Base-by-base conservation (phyloP, 2,329 filamentous ascomycete species). In the Sclerotinia minor region DNA sequence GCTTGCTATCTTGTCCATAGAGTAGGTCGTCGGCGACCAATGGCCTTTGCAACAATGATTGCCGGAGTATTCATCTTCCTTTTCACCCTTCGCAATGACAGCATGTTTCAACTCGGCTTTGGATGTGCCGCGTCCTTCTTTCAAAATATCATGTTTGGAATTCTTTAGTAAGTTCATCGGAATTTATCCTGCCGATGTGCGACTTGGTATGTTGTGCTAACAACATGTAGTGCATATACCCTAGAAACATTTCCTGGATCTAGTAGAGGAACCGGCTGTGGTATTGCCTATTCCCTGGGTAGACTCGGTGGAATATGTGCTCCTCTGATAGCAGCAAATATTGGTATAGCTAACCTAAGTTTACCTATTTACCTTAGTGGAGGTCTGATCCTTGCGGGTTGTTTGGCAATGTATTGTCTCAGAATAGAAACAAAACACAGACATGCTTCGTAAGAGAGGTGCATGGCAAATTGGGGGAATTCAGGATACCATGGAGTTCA, bases 61-160 rank as follows among this genome's bases (percentile, higher is more conserved):
- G 90, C 87, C 1, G 89, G 89, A 67, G 80, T 92, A 68, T 91
- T 90, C 78, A 81, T 92, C 68, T 91, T 90, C 78, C 77, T 90
- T 59, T 92, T 88, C 72, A 86, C 74, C 21, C 82, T 87, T 68
- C 87, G 87, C 65, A 83, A 81, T 6, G 83, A 85, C 58, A 81
- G 86, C 1, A 77, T 79, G 50, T 80, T 81, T 69, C 87, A 91
- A 79, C 83, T 92, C 50, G 82, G 83, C 63, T 90, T 90, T 76
- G 87, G 85, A 0, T 91, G 86, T 70, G 81, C 89, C 71, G 87
- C 90, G 76, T 87, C 89, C 15, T 91, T 92, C 76, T 85, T 87
- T 71, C 89, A 91, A 78, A 91, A 91, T 75, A 89, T 91, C 79
- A 90, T 90, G 87, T 92, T 92, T 78, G 89, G 89, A 67, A 88